Evolutionary conservation across 371 early-diverging fungal species (phyloP), one percentile per base, ranked within the genome.

Genomic region (Mortierella sp.): DNA sequence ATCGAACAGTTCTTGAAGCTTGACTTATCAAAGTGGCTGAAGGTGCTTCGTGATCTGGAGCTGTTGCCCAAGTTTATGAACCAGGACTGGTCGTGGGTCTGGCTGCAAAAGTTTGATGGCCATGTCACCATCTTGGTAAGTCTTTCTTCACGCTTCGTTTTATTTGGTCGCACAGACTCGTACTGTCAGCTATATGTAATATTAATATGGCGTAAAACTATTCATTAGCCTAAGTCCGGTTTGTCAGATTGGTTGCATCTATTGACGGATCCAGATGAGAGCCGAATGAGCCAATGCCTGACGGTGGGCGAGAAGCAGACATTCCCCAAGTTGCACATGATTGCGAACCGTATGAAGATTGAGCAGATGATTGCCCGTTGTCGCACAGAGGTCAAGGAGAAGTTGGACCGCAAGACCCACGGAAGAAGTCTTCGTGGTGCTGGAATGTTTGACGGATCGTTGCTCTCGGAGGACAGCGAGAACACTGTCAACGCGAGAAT

Each of bases 51-150:
- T 71, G 96, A 97, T 64, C 79, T 96, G 47, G 89, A 94, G 66
- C 85, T 97, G 24, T 80, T 96, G 55, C 97, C 97, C 4, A 87
- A 88, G 37, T 68, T 96, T 34, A 85, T 93, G 76, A 88, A 91
- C 72, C 94, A 93, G 77, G 95, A 97, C 85, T 93, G 96, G 92
- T 93, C 94, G 41, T 90, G 89, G 37, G 87, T 96, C 3, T 98
- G 92, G 91, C 85, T 96, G 58, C 98, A 97, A 79, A 92, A 92
- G 77, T 96, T 97, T 86, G 95, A 95, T 67, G 97, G 97, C 47
- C 91, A 88, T 77, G 92, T 96, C 37, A 97, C 97, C 0, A 95
- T 98, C 61, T 75, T 93, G 85, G 92, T 92, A 88, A 87, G 81
- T 69, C 26, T 53, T n/a, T 47, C 29, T 16, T 16, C 22, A 14